Conservation (phyloP, 2,329 filamentous ascomycete genomes). For the Paecilomyces dactylethromorphus region DNA sequence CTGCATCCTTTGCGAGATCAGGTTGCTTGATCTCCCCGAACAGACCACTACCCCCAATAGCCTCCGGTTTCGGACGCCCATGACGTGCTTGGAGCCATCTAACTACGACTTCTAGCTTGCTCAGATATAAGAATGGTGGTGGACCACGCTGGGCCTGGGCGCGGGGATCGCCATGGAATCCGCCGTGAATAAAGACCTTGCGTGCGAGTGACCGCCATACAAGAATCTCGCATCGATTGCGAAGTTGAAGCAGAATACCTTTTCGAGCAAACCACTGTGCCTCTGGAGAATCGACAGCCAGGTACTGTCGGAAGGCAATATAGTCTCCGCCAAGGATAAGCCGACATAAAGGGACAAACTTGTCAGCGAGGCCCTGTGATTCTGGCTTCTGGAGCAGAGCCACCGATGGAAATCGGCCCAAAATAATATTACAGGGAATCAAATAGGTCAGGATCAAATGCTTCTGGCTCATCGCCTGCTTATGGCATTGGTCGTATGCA, state of each 20-base stretch:
- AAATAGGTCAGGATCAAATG: constrained; percentile 76
- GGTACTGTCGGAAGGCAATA: constrained; percentile 62
- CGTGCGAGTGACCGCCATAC: constrained; percentile 79
- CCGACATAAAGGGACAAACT: constrained; percentile 66
- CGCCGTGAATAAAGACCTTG: constrained; percentile 70
- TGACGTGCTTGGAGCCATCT: constrained; percentile 52
- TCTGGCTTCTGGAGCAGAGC: constrained; percentile 64
- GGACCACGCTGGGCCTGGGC: constrained; percentile 41
- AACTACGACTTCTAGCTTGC: constrained; percentile 60
- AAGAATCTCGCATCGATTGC: constrained; percentile 70
- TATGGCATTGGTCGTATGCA: constrained; percentile 70
- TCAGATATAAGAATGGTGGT: constrained; percentile 67
- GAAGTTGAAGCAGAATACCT: constrained; percentile 68
- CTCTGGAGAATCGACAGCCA: constrained; percentile 48
- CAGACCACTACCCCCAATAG: not conserved
- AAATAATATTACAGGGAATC: constrained; percentile 72
- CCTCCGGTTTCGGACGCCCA: constrained; percentile 5
- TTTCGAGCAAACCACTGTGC: constrained; percentile 69
- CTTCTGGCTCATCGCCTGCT: constrained; percentile 58
- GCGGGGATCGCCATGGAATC: constrained; percentile 54
- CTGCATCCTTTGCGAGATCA: constrained; percentile 4
- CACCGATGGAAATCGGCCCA: constrained; percentile 72
- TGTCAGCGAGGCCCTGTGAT: constrained; percentile 55
- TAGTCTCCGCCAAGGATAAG: constrained; percentile 72
- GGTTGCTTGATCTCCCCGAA: not conserved